Evolutionary conservation across 768 basidiomycete species (phyloP), one percentile per base, ranked within the genome.

Genomic region (Kwoniella bestiolae): DNA sequence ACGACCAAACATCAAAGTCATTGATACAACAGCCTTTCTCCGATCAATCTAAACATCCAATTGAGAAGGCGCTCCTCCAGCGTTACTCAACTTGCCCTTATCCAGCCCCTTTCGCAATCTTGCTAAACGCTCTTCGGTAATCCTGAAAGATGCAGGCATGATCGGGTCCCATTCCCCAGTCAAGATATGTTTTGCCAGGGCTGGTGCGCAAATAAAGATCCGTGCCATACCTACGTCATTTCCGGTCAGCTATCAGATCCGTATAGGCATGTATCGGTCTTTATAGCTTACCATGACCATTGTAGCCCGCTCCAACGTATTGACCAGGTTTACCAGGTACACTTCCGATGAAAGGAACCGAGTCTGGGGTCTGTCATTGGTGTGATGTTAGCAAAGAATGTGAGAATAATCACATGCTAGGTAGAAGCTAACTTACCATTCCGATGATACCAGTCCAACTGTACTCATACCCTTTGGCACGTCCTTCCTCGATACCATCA

Each of bases 361-460:
- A 62, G 45, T 78, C 76, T 12, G 73, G 74, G 9, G 74, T 75
- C 74, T 77, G 56, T 21, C 28, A 3, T 55, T 14, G 38, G 18
- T 38, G 14, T 26, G 31, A 21, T 56, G 16, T 26, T 7, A 21
- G 6, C 34, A 35, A 35, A 5, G 3, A n/a, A 21, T 25, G 34
- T 44, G 32, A 56, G 23, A 56, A 3, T 52, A 41, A 51, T 35
- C 23, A 16, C 34, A 5, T 28, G 26, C 5, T 8, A 52, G 9
- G 14, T n/a, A 31, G 12, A 14, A n/a, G 5, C n/a, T 21, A 34
- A 66, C 76, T 55, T 28, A 77, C 76, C 70, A 75, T 68, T 6
- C 74, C 77, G 51, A 78, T 68, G 55, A 78, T 76, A 12, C 77
- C 77, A 2, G 67, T 53, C 77, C 77, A 78, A 23, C 72, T 67